Conservation (phyloP, 2,329 filamentous ascomycete species). For the Colletotrichum falcatum region DNA sequence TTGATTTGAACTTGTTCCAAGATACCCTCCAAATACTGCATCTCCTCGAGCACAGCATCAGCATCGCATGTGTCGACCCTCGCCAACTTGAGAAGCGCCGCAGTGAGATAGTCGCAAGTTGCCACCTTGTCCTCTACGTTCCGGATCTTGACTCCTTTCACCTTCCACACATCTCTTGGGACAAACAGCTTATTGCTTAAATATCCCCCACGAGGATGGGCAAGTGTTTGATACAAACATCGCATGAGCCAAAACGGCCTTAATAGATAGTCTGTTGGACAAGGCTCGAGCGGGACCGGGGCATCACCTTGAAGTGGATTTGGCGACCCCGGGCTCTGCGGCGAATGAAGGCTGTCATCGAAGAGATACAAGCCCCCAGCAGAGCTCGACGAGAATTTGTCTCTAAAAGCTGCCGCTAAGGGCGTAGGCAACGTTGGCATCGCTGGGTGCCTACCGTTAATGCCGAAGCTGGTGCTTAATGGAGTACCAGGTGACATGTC, state of each 20-base stretch:
- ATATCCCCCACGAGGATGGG: constrained; percentile 92
- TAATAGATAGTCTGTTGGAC: constrained; percentile 88
- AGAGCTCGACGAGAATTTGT: constrained; percentile 66
- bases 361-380: constrained; percentile 83
- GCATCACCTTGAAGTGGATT: constrained; percentile 72
- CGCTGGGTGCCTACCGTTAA: constrained; percentile 60
- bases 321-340: constrained; percentile 72
- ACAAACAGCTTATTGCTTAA: constrained; percentile 92
- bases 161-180: constrained; percentile 91
- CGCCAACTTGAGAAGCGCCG: constrained; percentile 84
- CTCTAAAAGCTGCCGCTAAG: constrained; percentile 70
- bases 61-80: constrained; percentile 90
- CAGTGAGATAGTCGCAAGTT: constrained; percentile 90
- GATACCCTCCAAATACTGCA: constrained; percentile 87
- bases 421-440: constrained; percentile 77
- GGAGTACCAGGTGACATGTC: constrained; percentile 82
- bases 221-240: constrained; percentile 90
- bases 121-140: constrained; percentile 93
- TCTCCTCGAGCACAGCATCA: constrained; percentile 91
- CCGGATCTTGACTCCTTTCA: constrained; percentile 93
- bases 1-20: constrained; percentile 86
- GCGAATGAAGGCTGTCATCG: constrained; percentile 83
- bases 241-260: constrained; percentile 98
- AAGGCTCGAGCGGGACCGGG: constrained; percentile 87
- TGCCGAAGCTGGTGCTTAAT: constrained; percentile 74